phyloP scores from a whole-genome alignment of 805 yeast genomes.

The Ogataea trehaloabstinens region DNA sequence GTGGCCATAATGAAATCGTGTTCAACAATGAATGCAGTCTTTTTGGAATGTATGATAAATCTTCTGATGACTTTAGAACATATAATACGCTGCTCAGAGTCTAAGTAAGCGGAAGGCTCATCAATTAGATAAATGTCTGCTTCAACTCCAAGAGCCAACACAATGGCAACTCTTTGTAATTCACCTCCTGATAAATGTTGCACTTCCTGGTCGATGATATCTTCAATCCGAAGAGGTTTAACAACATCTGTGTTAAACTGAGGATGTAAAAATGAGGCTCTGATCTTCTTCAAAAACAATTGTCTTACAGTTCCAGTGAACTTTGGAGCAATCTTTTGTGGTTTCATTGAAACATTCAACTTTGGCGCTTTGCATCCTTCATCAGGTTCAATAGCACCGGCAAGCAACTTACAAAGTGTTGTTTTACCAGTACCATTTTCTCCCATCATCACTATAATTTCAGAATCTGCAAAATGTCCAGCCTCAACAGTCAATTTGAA shows the following conservation, averaged over 20 bases:
- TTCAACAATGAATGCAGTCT: slow-evolving; percentile 98
- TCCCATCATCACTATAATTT: slow-evolving; percentile 98
- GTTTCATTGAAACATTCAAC: slow-evolving; percentile 94
- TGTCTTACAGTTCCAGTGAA: slow-evolving; percentile 99
- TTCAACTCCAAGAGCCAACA: slow-evolving; percentile 85
- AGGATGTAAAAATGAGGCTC: slow-evolving; percentile 90
- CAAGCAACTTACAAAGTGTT: slow-evolving; percentile 90
- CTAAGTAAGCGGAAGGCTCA: slow-evolving; percentile 98
- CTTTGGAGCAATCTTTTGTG: slow-evolving; percentile 98
- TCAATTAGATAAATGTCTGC: slow-evolving; percentile 97
- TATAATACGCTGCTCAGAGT: slow-evolving; percentile 98
- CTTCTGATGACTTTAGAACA: slow-evolving; percentile 98
- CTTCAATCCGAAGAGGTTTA: slow-evolving; percentile 91
- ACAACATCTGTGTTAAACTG: slow-evolving; percentile 98
- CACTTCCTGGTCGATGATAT: slow-evolving; percentile 95
- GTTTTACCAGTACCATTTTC: slow-evolving; percentile 99
- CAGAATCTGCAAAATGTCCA: slow-evolving; percentile 95
- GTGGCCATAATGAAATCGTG: slow-evolving; percentile 99
- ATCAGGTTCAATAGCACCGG: slow-evolving; percentile 91
- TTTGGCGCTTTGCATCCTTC: slow-evolving; percentile 76
- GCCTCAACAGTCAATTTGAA: slow-evolving; percentile 77
- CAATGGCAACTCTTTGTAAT: slow-evolving; percentile 98
- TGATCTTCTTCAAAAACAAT: slow-evolving; percentile 92
- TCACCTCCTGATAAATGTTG: slow-evolving; percentile 99
- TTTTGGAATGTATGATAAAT: slow-evolving; percentile 92